Base-by-base conservation (phyloP, 805 yeast species). In the Metschnikowia sp. region DNA sequence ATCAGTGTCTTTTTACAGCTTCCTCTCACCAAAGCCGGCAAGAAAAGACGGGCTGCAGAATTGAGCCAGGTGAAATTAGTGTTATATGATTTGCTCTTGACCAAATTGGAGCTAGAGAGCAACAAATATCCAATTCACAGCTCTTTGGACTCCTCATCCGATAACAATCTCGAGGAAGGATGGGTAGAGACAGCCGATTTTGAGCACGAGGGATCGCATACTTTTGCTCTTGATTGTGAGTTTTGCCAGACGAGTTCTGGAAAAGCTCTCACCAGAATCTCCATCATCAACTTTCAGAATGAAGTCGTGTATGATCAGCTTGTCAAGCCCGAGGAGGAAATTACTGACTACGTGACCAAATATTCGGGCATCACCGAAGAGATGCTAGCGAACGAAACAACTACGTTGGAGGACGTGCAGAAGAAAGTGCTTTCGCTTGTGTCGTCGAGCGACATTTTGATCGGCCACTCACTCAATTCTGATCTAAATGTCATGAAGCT, bases 221-320 rank as follows among this genome's bases (percentile, higher is more conserved):
- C 86, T 0, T 88, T 80, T 68, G 94, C 96, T 0, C 54, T 94
- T 15, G 99, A 92, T 66, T 94, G 99, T 72, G 99, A 92, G 66
- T 94, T 92, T 89, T 89, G 97, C 62, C 68, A 75, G 48, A 66
- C 91, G 0, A 77, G 70, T 0, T 52, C 59, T 1, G 90, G 89
- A 0, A 74, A 76, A 36, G 96, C 81, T 1, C 70, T 92, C 36
- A 82, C 98, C 0, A 74, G 97, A 44, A 80, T 88, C 0, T 86
- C 96, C 2, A 54, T 94, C 9, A 77, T 90, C 1, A 83, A 86
- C 61, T 81, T 78, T 55, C 74, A 81, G 42, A 78, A 76, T 13
- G 75, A 78, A 4, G 77, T 84, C 0, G 62, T 92, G 0, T 65
- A 85, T 49, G 96, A 91, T 60, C 77, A 81, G 52, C 74, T 81